phyloP scores from a whole-genome alignment of 345 rosid species.

The Acer saccharum region DNA sequence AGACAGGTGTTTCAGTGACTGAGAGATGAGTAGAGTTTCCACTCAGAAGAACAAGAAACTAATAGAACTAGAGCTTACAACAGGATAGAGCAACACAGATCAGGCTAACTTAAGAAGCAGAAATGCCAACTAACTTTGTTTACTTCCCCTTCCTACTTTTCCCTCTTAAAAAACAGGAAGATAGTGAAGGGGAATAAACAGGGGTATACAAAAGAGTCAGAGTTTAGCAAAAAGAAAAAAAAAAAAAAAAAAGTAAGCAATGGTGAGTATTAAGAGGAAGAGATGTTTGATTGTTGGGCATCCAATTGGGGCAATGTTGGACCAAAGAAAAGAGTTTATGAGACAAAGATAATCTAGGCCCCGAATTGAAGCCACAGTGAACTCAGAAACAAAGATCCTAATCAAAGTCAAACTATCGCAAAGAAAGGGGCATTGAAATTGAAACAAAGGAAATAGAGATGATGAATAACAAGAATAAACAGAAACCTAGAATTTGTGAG shows the following conservation, averaged over 20 bases:
- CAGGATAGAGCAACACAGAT: conserved; percentile 31
- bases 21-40: neutral
- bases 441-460: conserved; percentile 2
- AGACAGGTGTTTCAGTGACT: conserved; percentile 11
- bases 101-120: conserved; percentile 29
- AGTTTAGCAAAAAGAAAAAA: conserved; percentile 26
- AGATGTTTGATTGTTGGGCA: conserved; percentile 28
- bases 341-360: conserved; percentile 19
- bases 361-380: conserved; percentile 18
- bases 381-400: conserved; percentile 19
- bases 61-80: conserved; percentile 20
- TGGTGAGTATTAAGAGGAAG: conserved; percentile 26
- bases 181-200: conserved; percentile 44
- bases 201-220: conserved; percentile 23
- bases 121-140: conserved; percentile 22
- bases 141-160: conserved; percentile 58
- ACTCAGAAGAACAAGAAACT: conserved; percentile 21
- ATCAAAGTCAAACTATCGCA: conserved; percentile 20
- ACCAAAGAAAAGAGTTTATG: neutral
- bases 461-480: conserved; percentile 14
- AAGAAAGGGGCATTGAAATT: conserved; percentile 19
- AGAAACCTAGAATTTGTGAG: conserved; percentile 26
- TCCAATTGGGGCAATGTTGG: conserved; percentile 20
- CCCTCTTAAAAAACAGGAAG: conserved; percentile 62
- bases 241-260: conserved; percentile 4